These are phyloP conservation scores for Termitomyces titanicus DNA, from an alignment of 768 basidiomycete species.

Conservation along the genomic window DNA sequence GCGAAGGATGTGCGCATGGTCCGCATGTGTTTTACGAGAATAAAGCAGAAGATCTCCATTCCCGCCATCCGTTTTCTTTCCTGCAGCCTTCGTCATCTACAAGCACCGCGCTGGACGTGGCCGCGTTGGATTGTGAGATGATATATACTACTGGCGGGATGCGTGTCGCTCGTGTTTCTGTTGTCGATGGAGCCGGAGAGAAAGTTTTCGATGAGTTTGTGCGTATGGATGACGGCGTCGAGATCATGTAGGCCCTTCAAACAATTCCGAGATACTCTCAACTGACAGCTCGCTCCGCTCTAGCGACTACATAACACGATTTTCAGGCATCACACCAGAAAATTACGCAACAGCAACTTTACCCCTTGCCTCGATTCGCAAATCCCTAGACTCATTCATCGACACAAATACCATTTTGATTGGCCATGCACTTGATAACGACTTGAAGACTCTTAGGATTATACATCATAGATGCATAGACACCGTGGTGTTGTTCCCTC, in stretches of 20 bases:
- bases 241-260: slow-evolving; percentile 74
- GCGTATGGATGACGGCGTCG: slow-evolving; percentile 74
- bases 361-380: slow-evolving; percentile 62
- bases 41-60: slow-evolving; percentile 60
- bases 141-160: slow-evolving; percentile 92
- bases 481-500: slow-evolving; percentile 85
- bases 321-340: slow-evolving; percentile 74
- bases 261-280: slow-evolving; percentile 19
- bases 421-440: slow-evolving; percentile 92
- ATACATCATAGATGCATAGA: slow-evolving; percentile 85
- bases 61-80: slow-evolving; percentile 69
- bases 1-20: slow-evolving; percentile 71
- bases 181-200: slow-evolving; percentile 73
- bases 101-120: slow-evolving; percentile 58
- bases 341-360: slow-evolving; percentile 57
- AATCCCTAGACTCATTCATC: slow-evolving; percentile 67
- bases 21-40: slow-evolving; percentile 91
- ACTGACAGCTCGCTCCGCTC: not conserved
- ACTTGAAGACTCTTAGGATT: slow-evolving; percentile 85
- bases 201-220: slow-evolving; percentile 82
- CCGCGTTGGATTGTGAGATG: slow-evolving; percentile 96
- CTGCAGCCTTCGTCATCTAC: slow-evolving; percentile 24
- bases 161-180: slow-evolving; percentile 86
- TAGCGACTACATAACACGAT: slow-evolving; percentile 91
- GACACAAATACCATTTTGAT: slow-evolving; percentile 82